phyloP scores from a whole-genome alignment of 345 rosid species.

The Microcos paniculata region DNA sequence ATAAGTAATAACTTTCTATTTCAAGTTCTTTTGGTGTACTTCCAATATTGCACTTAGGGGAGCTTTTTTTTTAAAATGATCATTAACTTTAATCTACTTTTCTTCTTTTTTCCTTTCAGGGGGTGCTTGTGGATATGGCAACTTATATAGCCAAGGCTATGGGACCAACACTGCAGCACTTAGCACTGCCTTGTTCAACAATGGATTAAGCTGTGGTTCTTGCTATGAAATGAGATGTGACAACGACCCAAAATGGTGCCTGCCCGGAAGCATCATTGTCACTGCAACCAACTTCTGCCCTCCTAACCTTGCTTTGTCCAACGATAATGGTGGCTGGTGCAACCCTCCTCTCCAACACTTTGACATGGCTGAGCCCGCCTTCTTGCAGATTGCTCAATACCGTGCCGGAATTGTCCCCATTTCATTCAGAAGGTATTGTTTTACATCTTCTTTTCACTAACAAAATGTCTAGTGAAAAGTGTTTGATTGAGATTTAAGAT shows the following conservation, averaged over 20 bases:
- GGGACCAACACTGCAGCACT: conserved; percentile 81
- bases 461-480: background rate
- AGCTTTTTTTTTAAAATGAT: background rate
- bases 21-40: background rate
- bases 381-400: conserved; percentile 90
- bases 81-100: background rate
- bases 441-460: background rate
- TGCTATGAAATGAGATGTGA: conserved; percentile 74
- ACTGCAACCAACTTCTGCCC: conserved; percentile 93
- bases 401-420: conserved; percentile 92
- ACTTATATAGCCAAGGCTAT: conserved; percentile 70
- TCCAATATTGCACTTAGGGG: background rate
- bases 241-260: conserved; percentile 70
- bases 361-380: conserved; percentile 94
- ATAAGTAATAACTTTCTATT: background rate
- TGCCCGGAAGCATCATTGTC: conserved; percentile 59
- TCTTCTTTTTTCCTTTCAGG: conserved; percentile 37
- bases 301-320: conserved; percentile 66
- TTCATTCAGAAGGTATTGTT: conserved; percentile 67
- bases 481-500: background rate
- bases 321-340: conserved; percentile 97
- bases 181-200: conserved; percentile 76
- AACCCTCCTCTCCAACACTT: conserved; percentile 97
- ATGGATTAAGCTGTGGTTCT: conserved; percentile 75
- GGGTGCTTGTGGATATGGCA: conserved; percentile 83